These are phyloP conservation scores for Luzula sylvatica DNA, from an alignment of 176 grass and related monocot species.

Conservation along the genomic window DNA sequence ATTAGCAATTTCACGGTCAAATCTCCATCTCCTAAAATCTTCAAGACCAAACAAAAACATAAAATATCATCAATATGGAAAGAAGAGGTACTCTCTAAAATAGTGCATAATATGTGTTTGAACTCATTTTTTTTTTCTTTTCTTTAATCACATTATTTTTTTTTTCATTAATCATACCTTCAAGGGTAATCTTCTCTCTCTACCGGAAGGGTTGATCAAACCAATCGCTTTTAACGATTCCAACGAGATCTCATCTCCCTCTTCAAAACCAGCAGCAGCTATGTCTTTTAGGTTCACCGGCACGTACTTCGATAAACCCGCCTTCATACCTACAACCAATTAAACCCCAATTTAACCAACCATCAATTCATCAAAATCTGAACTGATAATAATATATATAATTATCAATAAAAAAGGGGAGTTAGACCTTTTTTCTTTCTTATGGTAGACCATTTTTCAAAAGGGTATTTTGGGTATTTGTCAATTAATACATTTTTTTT, in stretches of 20 bases:
- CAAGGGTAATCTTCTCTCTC: constrained; percentile 76
- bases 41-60: constrained; percentile 5
- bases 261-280: constrained; percentile 53
- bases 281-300: constrained; percentile 86
- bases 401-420: too few relatives aligned
- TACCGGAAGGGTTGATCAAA: constrained; percentile 85
- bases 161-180: constrained; percentile 83
- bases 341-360: constrained; percentile 10
- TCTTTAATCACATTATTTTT: too few relatives aligned
- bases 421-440: too few relatives aligned
- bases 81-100: neutral
- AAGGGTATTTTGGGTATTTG: too few relatives aligned
- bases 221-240: constrained; percentile 66
- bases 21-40: constrained; percentile 92
- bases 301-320: constrained; percentile 79
- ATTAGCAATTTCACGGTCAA: constrained; percentile 76
- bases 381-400: too few relatives aligned
- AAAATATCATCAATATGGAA: constrained; percentile 5
- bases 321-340: constrained; percentile 66
- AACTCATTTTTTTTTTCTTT: too few relatives aligned
- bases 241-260: constrained; percentile 82
- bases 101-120: too few relatives aligned
- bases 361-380: too few relatives aligned
- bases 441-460: too few relatives aligned
- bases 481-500: too few relatives aligned